A percentile compares a stretch with the other conserved stretches of the same genome.
These are phyloP conservation scores for Leccinum pallidistipes DNA, from an alignment of 1,284 basidiomycete genomes.

Conservation along the genomic window DNA sequence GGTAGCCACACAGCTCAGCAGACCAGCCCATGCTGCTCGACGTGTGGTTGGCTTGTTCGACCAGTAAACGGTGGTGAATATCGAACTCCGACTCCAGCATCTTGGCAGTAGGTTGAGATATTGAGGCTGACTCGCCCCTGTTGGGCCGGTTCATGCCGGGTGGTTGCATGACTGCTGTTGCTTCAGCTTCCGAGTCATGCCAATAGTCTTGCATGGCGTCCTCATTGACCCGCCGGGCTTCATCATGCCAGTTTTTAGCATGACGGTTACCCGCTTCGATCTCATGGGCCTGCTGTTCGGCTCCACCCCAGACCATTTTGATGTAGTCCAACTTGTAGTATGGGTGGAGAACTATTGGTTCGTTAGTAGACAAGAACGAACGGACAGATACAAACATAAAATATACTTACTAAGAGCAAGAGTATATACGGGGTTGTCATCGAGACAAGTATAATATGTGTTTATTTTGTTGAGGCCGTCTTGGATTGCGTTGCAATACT, in stretches of 20 bases:
- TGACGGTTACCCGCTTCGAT: background rate
- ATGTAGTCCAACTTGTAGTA: background rate
- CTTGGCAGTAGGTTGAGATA: background rate
- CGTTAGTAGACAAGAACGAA: background rate
- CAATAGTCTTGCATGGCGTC: background rate
- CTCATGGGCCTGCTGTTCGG: background rate
- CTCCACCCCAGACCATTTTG: background rate
- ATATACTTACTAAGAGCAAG: background rate
- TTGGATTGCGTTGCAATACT: background rate
- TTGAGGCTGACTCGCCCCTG: background rate
- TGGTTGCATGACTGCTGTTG: background rate
- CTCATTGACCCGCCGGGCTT: background rate
- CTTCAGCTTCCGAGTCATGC: background rate
- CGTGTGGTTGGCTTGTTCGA: background rate
- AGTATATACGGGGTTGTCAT: background rate
- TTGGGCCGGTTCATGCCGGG: background rate
- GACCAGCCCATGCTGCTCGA: background rate
- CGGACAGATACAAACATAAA: background rate
- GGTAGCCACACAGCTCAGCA: background rate
- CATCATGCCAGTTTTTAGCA: too few species aligned
- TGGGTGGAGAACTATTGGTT: background rate
- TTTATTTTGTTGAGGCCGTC: background rate
- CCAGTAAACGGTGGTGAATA: background rate
- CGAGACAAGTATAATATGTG: background rate
- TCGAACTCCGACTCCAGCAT: background rate